Evolutionary conservation across 192 early-diverging fungal genomes (phyloP).

Genomic region (Backusella tuberculispora): DNA sequence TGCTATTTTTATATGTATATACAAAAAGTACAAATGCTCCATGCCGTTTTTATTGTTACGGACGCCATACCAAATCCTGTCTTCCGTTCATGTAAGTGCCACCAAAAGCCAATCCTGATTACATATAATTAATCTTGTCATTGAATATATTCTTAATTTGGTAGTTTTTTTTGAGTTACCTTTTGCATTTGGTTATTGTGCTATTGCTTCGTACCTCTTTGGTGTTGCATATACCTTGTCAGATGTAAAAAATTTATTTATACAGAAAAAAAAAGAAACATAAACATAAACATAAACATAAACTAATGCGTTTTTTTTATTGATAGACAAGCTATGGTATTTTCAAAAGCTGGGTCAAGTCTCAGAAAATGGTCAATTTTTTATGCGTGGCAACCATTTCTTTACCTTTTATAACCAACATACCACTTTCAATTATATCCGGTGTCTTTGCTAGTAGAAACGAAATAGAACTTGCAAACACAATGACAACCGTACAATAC

Average conservation of each 20-base stretch:
- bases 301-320: neutral
- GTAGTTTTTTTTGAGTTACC: slow-evolving; percentile 14
- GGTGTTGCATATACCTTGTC: slow-evolving; percentile 19
- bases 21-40: slow-evolving; percentile 7
- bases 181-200: slow-evolving; percentile 17
- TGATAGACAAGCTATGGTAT: slow-evolving; percentile 14
- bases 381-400: neutral
- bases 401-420: neutral
- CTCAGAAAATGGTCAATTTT: neutral
- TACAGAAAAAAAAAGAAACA: neutral
- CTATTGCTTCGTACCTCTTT: slow-evolving; percentile 12
- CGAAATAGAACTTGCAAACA: neutral
- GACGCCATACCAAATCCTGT: slow-evolving; percentile 18
- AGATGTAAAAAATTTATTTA: too few species aligned
- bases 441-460: neutral
- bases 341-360: neutral
- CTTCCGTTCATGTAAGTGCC: slow-evolving; percentile 14
- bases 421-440: neutral
- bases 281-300: neutral
- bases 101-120: neutral
- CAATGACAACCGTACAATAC: neutral
- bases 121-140: neutral
- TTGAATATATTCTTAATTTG: neutral
- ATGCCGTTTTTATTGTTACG: slow-evolving; percentile 4
- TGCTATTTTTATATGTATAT: neutral